phyloP scores from a whole-genome alignment of 2,329 filamentous ascomycete species.

The Aphanocladium album region DNA sequence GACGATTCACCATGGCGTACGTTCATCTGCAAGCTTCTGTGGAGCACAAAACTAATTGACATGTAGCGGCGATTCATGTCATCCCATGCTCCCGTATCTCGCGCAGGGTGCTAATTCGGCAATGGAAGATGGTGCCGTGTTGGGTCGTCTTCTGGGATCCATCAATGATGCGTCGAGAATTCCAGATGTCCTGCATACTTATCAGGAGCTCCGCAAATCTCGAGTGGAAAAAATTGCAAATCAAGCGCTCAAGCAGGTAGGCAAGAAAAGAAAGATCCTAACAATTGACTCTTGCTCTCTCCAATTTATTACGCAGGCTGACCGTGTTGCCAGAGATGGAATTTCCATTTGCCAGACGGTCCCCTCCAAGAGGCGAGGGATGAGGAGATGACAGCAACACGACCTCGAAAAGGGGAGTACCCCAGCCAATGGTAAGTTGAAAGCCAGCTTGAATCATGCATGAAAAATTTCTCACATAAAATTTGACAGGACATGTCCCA shows the following conservation, averaged over 20 bases:
- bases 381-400: not conserved
- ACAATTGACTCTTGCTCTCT: not conserved
- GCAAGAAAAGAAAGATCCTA: not conserved
- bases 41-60: not conserved
- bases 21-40: not conserved
- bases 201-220: constrained; percentile 43
- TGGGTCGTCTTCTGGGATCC: constrained; percentile 53
- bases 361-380: not conserved
- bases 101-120: constrained; percentile 64
- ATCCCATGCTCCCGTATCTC: constrained; percentile 59
- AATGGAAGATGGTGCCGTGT: constrained; percentile 62
- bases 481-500: constrained; percentile 54
- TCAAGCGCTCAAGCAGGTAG: constrained; percentile 52
- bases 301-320: not conserved
- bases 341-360: not conserved
- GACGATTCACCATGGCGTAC: not conserved
- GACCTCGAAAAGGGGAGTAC: not conserved
- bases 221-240: constrained; percentile 50
- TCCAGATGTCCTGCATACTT: constrained; percentile 38
- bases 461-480: not conserved
- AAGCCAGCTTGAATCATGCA: not conserved
- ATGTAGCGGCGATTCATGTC: constrained; percentile 54
- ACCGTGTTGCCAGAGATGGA: not conserved
- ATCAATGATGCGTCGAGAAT: constrained; percentile 43
- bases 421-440: not conserved